Evolutionary conservation across 2,329 filamentous ascomycete species (phyloP).

Genomic region (Aspergillus sp.): DNA sequence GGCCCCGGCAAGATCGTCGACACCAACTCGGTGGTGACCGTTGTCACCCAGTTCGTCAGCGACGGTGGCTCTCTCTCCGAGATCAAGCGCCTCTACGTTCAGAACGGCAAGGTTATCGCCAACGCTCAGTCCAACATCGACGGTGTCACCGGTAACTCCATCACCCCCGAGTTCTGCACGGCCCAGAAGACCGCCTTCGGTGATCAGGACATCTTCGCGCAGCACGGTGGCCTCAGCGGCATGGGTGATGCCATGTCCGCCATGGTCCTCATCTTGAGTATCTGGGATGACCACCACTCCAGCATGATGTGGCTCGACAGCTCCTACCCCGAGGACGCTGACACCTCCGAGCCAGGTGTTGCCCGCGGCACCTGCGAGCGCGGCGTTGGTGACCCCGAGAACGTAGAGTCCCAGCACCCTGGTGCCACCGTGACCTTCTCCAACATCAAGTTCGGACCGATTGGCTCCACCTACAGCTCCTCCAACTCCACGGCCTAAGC

Average conservation of each 20-base stretch:
- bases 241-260: constrained; percentile 54
- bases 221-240: constrained; percentile 52
- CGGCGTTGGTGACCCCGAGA: constrained; percentile 50
- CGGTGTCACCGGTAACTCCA: constrained; percentile 50
- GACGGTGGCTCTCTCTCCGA: constrained; percentile 51
- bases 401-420: constrained; percentile 47
- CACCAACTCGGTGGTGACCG: constrained; percentile 58
- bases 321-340: constrained; percentile 53
- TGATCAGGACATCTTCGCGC: constrained; percentile 52
- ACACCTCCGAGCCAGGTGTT: constrained; percentile 45
- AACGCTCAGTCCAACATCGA: constrained; percentile 49
- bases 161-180: constrained; percentile 58
- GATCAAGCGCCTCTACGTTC: constrained; percentile 64
- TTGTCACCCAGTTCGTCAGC: constrained; percentile 66
- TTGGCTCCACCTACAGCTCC: constrained; percentile 49
- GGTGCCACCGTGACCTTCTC: constrained; percentile 55
- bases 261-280: constrained; percentile 61
- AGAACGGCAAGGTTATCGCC: constrained; percentile 58
- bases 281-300: constrained; percentile 63
- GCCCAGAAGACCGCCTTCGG: constrained; percentile 55
- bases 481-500: constrained; percentile 1
- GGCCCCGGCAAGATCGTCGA: constrained; percentile 58
- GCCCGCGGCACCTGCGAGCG: constrained; percentile 55
- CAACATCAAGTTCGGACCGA: constrained; percentile 58
- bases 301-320: constrained; percentile 75